Base-by-base conservation (phyloP, 2,329 filamentous ascomycete species). In the Curvularia sp. region DNA sequence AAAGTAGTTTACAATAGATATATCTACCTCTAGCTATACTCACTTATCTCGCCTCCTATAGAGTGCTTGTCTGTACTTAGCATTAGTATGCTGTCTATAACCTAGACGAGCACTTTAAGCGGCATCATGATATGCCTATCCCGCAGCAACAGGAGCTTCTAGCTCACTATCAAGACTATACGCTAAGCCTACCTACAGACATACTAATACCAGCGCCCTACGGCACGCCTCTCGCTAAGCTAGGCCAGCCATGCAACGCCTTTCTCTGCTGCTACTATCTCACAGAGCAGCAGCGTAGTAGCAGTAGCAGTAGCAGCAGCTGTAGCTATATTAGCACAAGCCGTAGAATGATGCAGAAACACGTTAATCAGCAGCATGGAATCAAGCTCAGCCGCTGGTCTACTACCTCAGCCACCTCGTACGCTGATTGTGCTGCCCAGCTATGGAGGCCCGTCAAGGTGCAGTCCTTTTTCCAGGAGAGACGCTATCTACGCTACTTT, bases 361-460 rank as follows among this genome's bases (percentile, higher is more conserved):
- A 36, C 21, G 12, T 30, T 0, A 48, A 48, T 5, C 19, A 48
- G 30, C 30, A 48, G 46, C 46, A 48, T n/a, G 10, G 46, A 10
- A 19, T 52, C 3, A 23, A 45, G 15, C 18, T 52, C 13, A 43
- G 39, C 3, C 49, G 49, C 18, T 43, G 19, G 39, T 52, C 39
- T 5, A 21, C 38, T 23, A 1, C 39, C 15, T 28, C 25, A 43
- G 49, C 49, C 43, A 12, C 13, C n/a, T 42, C 39, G 5, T 52
- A 52, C 27, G 27, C 7, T 28, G 10, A 52, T 27, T 18, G 34
- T 12, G 28, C 49, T 42, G 28, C 49, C 3, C 18, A 52, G 49
- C 49, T 52, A 27, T 52, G 13, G 39, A 30, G 13, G 39, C 49
- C 39, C 32, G 27, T 43, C 18, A 45, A 52, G 27, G 49, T 52